Evolutionary conservation across 2,329 filamentous ascomycete species (phyloP).

Genomic region (Fusarium napiforme): DNA sequence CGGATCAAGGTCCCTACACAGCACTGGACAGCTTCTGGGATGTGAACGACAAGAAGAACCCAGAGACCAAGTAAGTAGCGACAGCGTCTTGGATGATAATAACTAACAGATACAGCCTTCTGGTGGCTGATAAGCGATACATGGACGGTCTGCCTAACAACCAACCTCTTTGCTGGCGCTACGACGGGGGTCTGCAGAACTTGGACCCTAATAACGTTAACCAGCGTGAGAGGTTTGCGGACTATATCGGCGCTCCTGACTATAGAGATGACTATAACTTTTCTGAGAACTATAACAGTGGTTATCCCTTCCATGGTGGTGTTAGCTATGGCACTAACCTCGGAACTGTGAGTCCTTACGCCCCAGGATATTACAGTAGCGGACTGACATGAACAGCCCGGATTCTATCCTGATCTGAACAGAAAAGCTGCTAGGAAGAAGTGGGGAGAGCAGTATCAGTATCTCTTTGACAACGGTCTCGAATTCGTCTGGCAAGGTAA

Average conservation of each 20-base stretch:
- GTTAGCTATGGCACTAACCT: neutral
- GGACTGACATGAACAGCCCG: neutral
- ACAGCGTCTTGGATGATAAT: fast-evolving
- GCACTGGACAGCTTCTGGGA: neutral
- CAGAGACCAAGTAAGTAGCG: neutral
- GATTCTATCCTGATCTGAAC: neutral
- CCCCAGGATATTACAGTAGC: fast-evolving
- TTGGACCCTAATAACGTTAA: neutral
- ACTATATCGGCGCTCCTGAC: fast-evolving
- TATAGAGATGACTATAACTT: neutral
- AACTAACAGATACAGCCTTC: neutral
- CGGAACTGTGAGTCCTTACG: neutral
- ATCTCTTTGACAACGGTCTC: constrained; percentile 1
- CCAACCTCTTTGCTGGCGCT: constrained; percentile 1
- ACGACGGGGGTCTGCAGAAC: neutral
- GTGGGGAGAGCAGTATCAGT: constrained; percentile 5
- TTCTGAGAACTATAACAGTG: neutral
- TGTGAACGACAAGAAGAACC: neutral
- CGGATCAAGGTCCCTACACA: neutral
- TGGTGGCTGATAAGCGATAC: neutral
- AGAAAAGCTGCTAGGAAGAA: neutral
- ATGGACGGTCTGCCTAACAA: neutral
- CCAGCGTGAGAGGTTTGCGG: neutral
- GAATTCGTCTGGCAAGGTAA: constrained; percentile 2
- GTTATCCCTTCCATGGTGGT: neutral